phyloP scores from a whole-genome alignment of 225 moss, liverwort and hornwort genomes.

The Takakia lepidozioides region DNA sequence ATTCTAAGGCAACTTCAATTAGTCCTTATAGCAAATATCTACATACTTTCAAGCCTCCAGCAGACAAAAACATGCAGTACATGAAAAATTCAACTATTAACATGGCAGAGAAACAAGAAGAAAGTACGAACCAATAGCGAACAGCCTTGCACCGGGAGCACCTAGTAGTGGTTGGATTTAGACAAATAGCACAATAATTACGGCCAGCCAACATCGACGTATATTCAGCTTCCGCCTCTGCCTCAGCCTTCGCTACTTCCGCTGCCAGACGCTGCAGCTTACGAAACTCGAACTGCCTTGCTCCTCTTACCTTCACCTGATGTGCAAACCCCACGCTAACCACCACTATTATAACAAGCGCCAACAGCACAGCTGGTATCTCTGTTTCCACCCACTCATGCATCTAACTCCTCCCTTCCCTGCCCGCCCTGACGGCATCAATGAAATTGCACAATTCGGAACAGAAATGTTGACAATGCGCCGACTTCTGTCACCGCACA shows the following conservation, averaged over 20 bases:
- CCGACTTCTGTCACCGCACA: too few species aligned
- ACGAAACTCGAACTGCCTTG: slow-evolving; percentile 26
- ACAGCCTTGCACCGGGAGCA: slow-evolving; percentile 90
- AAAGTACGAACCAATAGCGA: slow-evolving; percentile 93
- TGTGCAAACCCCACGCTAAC: slow-evolving; percentile 44
- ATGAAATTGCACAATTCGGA: not conserved
- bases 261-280: slow-evolving; percentile 19
- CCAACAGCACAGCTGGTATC: slow-evolving; percentile 57
- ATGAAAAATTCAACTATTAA: too few species aligned
- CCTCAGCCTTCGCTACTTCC: slow-evolving; percentile 17
- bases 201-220: slow-evolving; percentile 77
- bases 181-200: slow-evolving; percentile 52
- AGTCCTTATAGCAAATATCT: too few species aligned
- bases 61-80: not conserved
- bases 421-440: slow-evolving; percentile 2
- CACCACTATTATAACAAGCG: slow-evolving; percentile 45
- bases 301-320: slow-evolving; percentile 29
- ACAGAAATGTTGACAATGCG: too few species aligned
- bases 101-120: not conserved
- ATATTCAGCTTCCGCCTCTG: slow-evolving; percentile 24
- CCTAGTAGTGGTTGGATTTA: slow-evolving; percentile 43
- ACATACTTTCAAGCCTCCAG: too few species aligned
- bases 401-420: slow-evolving; percentile 57
- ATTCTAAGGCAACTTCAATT: too few species aligned
- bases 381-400: slow-evolving; percentile 90